Base-by-base conservation (phyloP, 164 flowering plant genomes). In the Buxus sempervirens region DNA sequence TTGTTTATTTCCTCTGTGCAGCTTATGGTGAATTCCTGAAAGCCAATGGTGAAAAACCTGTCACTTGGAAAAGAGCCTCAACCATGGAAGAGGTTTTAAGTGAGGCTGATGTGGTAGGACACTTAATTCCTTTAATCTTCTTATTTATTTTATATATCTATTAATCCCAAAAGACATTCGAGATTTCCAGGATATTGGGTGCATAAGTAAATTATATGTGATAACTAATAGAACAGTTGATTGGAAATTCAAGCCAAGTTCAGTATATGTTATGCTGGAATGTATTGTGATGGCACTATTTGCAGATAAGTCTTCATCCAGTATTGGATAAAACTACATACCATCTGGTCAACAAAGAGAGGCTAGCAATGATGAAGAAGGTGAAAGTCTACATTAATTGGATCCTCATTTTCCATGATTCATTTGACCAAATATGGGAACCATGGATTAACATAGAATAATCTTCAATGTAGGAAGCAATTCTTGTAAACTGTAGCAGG, bases 301-400 rank as follows among this genome's bases (percentile, higher is more conserved):
- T 74, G 64, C 75, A 91, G 97, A 85, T 94, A 77, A 91, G 97
- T 77, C 95, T 94, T 69, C 98, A 94, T 66, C 98, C 98, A 1
- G 68, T 91, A 21, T 68, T 94, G 87, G 97, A 94, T 73, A 94
- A 94, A 77, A 94, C 97, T 55, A 91, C 98, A 20, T 90, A 88
- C 65, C 98, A 91, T 83, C 83, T 94, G 61, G 79, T 94, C 69
- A 94, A 94, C 80, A 94, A 91, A 73, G 91, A 91, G 66, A 83
- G 93, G 6, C 93, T 94, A 62, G 79, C 95, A 57, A 77, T 18
- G 77, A 94, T 94, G 98, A 94, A 94, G 80, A 89, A 94, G 96
- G 97, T 88, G 62, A 71, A 9, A 45, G 13, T 60, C 56, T 63
- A 4, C 56, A 45, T n/a, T 54, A n/a, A n/a, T 24, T 5, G 25